Evolutionary conservation across 106 monocot species (phyloP).

Genomic region (Chionographis japonica): DNA sequence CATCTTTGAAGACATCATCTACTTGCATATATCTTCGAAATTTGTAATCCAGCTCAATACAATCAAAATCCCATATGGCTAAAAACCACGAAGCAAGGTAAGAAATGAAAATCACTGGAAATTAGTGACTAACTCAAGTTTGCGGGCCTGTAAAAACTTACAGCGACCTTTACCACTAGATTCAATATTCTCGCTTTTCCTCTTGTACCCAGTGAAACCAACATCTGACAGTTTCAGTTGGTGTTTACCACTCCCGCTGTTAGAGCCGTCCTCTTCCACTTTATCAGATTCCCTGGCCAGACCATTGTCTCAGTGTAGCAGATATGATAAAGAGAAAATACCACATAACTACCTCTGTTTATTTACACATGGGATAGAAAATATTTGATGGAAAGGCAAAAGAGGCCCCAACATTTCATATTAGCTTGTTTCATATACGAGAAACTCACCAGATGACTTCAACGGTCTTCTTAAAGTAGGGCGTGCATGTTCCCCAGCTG

Average conservation of each 20-base stretch:
- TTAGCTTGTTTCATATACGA: neutral
- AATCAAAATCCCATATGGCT: too few relatives aligned
- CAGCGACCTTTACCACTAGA: constrained; percentile 82
- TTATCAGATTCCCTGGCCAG: constrained; percentile 72
- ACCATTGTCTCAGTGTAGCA: neutral
- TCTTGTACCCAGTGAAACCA: constrained; percentile 73
- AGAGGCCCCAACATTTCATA: neutral
- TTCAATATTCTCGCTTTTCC: constrained; percentile 74
- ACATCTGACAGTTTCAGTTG: constrained; percentile 72
- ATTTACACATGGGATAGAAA: too few relatives aligned
- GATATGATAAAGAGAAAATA: neutral
- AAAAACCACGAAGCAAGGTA: neutral
- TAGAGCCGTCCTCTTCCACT: constrained; percentile 57
- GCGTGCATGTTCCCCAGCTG: constrained; percentile 91
- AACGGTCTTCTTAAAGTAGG: constrained; percentile 61
- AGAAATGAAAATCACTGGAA: constrained; percentile 23
- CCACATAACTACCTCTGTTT: too few relatives aligned
- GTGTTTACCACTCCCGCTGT: constrained; percentile 37
- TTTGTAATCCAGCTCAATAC: neutral
- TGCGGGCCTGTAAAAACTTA: constrained; percentile 86
- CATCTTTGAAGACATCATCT: neutral
- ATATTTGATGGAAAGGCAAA: neutral
- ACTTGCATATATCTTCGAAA: neutral
- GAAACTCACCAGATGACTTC: constrained; percentile 67
- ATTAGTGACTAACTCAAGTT: constrained; percentile 54